These are phyloP conservation scores for Tolypocladium tropicale DNA, from an alignment of 2,329 filamentous ascomycete genomes.

Conservation along the genomic window DNA sequence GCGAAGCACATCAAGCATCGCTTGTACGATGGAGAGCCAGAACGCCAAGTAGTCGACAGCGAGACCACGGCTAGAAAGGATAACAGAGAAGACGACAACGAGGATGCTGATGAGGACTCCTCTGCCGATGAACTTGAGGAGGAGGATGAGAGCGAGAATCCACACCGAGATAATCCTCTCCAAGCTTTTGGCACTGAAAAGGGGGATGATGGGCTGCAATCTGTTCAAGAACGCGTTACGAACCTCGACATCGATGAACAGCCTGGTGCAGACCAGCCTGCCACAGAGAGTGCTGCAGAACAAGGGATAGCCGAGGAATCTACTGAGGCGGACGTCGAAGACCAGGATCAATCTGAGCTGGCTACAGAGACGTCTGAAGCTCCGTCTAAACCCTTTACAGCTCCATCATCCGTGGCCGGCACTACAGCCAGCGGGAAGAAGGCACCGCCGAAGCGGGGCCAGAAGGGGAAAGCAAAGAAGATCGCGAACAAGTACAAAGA, in stretches of 20 bases:
- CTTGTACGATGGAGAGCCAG: constrained; percentile 16
- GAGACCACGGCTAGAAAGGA: constrained; percentile 7
- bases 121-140: constrained; percentile 22
- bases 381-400: constrained; percentile 5
- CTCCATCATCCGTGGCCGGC: constrained; percentile 2
- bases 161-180: constrained; percentile 26
- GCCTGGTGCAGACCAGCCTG: constrained; percentile 4
- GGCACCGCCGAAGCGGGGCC: constrained; percentile 52
- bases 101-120: constrained; percentile 18
- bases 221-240: constrained; percentile 13
- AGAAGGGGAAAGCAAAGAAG: constrained; percentile 77
- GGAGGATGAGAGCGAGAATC: constrained; percentile 16
- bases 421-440: constrained; percentile 25
- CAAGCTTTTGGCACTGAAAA: constrained; percentile 17
- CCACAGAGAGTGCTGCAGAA: constrained; percentile 4
- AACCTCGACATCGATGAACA: constrained; percentile 13
- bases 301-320: constrained; percentile 16
- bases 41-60: constrained; percentile 6
- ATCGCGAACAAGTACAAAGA: constrained; percentile 81
- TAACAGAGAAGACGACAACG: constrained; percentile 11
- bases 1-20: constrained; percentile 65
- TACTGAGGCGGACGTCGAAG: constrained; percentile 2
- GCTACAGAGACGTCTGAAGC: constrained; percentile 9
- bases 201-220: constrained; percentile 16
- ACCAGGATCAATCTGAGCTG: constrained; percentile 6